Base-by-base conservation (phyloP, 306 rosid genomes). In the Lotus japonicus region DNA sequence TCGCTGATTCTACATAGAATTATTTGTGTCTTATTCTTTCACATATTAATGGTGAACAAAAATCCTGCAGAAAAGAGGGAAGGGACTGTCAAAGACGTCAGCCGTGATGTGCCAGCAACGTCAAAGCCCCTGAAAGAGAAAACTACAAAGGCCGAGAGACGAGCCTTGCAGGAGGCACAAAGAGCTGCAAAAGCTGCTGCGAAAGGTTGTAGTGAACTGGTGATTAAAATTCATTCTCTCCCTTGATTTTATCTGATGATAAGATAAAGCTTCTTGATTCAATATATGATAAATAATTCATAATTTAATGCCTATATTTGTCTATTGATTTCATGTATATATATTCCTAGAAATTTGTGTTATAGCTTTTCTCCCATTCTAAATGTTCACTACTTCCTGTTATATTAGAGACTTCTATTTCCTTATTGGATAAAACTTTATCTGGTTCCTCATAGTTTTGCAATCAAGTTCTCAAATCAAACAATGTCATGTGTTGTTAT, bases 151-250 rank as follows among this genome's bases (percentile, higher is more conserved):
- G 96, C 89, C 12, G 95, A 92, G 77, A 89, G 95, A 57, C 92
- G 92, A 17, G 90, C 96, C 21, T 46, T 87, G 75, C 98, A 92
- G 74, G 96, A 92, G 74, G 95, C 92, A 59, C 96, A 92, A 51
- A 87, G 96, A 58, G 95, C 95, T 74, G 90, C 87, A 28, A 91
- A 91, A 83, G 89, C 84, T 63, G 75, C 82, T 14, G 72, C 84
- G 17, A 92, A 85, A 82, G 98, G 96, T 91, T 74, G 55, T 28
- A 13, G 31, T 31, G 36, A 31, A 5, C 7, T 31, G 36, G 36
- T 44, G 8, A 11, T 57, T 57, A 49, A 16, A 36, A 44, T 68
- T 64, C 17, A 10, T 58, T 42, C 19, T 28, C 19, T 46, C 9
- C 11, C 16, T 48, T 46, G 7, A 36, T 3, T 45, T 52, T 2